Conservation (phyloP, 2,329 filamentous ascomycete species). For the Dactylonectria macrodidyma region DNA sequence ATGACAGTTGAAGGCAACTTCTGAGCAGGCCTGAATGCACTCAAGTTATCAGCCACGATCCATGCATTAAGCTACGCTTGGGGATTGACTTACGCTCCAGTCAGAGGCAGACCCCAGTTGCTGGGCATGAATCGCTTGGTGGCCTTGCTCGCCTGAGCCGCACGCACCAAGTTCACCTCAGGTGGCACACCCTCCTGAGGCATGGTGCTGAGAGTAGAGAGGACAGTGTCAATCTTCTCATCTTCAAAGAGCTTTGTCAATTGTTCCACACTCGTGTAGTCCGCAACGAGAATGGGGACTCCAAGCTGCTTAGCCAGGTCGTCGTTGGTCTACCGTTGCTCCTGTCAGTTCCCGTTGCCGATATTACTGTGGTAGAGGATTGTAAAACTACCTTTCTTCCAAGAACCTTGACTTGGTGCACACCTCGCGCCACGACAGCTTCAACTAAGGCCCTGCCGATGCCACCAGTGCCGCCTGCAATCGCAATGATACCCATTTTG, state of each 20-base stretch:
- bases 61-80: background rate
- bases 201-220: conserved; percentile 16
- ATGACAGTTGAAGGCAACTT: background rate
- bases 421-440: conserved; percentile 9
- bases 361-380: background rate
- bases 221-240: conserved; percentile 5
- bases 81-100: background rate
- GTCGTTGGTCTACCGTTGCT: background rate
- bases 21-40: background rate
- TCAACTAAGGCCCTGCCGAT: conserved; percentile 17
- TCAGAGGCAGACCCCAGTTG: conserved; percentile 14
- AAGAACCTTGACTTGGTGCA: conserved; percentile 16
- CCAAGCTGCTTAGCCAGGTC: background rate
- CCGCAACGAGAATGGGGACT: conserved; percentile 7
- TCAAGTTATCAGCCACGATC: background rate
- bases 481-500: conserved; percentile 6
- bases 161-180: conserved; percentile 11
- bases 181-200: background rate
- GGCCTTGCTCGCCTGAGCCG: background rate
- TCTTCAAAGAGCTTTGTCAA: conserved; percentile 10
- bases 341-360: background rate
- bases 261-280: background rate
- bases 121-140: conserved; percentile 12
- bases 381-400: conserved; percentile 2
- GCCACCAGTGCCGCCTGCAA: conserved; percentile 7